phyloP scores from a whole-genome alignment of 2,329 filamentous ascomycete species.

The Aspergillus novofumigatus region DNA sequence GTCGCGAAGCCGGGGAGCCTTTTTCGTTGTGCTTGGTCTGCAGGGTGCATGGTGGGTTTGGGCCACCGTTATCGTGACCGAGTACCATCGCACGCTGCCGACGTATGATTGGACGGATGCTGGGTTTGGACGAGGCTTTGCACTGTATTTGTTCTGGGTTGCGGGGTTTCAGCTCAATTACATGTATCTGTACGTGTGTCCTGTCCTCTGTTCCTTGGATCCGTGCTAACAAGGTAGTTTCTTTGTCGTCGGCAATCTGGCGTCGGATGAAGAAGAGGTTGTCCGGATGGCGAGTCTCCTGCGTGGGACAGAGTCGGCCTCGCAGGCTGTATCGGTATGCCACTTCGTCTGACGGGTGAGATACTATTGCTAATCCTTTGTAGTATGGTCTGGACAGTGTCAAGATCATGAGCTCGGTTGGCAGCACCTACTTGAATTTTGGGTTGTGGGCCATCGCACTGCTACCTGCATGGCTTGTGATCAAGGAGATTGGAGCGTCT shows the following conservation, averaged over 20 bases:
- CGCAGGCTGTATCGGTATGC: conserved; percentile 62
- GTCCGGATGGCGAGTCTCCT: conserved; percentile 65
- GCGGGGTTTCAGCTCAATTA: conserved; percentile 70
- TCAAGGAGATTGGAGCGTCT: conserved; percentile 51
- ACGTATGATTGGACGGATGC: conserved; percentile 62
- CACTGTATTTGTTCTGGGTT: conserved; percentile 63
- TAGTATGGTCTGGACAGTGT: conserved; percentile 63
- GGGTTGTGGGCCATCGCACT: conserved; percentile 62
- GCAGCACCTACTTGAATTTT: conserved; percentile 68
- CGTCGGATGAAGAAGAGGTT: conserved; percentile 58
- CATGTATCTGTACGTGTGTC: conserved; percentile 58
- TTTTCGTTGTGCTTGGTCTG: conserved; percentile 46
- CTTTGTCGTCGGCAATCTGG: conserved; percentile 66
- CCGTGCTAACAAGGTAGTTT: conserved; percentile 44
- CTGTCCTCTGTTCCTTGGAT: accelerated
- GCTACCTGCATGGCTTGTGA: conserved; percentile 62
- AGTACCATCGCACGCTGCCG: conserved; percentile 54
- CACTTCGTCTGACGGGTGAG: background rate
- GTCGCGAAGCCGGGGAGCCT: conserved; percentile 52
- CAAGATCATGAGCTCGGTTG: conserved; percentile 59
- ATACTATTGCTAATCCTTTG: conserved; percentile 2
- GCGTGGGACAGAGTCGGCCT: conserved; percentile 67
- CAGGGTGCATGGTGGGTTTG: conserved; percentile 71
- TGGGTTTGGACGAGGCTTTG: conserved; percentile 64
- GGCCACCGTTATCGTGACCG: conserved; percentile 62